Percentiles rank a stretch among this genome's conserved stretches.
phyloP scores from a whole-genome alignment of 2,329 filamentous ascomycete species.

The Claviceps lovelessii region DNA sequence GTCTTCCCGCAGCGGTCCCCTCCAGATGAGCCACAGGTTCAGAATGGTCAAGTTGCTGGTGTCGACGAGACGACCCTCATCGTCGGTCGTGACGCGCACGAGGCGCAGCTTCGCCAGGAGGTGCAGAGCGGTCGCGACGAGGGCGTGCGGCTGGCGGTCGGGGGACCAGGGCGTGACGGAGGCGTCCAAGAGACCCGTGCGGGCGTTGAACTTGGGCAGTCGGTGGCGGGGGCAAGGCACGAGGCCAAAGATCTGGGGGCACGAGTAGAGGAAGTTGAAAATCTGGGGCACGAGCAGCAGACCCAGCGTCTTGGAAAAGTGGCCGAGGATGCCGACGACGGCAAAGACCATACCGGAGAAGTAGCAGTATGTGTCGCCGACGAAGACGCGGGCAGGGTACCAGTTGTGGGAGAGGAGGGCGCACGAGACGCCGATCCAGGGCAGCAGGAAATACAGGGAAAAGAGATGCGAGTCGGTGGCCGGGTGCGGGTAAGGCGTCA shows the following conservation, averaged over 20 bases:
- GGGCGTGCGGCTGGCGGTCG: constrained; percentile 50
- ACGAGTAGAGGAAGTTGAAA: constrained; percentile 92
- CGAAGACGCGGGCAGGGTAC: constrained; percentile 90
- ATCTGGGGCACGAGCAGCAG: constrained; percentile 85
- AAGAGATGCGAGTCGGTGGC: constrained; percentile 93
- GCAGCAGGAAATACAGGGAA: constrained; percentile 84
- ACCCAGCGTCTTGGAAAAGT: constrained; percentile 94
- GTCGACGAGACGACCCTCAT: constrained; percentile 57
- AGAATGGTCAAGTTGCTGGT: constrained; percentile 85
- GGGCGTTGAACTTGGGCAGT: constrained; percentile 73
- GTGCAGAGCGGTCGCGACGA: constrained; percentile 50
- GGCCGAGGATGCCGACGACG: constrained; percentile 87
- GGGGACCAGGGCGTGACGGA: constrained; percentile 63
- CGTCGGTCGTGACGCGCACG: constrained; percentile 51
- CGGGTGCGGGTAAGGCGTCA: constrained; percentile 73
- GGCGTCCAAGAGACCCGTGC: constrained; percentile 72
- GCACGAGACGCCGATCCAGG: constrained; percentile 82
- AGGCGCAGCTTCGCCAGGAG: constrained; percentile 55
- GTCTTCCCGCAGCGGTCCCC: constrained; percentile 81
- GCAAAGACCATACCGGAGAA: constrained; percentile 99
- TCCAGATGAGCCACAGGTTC: constrained; percentile 93
- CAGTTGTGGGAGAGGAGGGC: constrained; percentile 86
- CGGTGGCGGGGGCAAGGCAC: constrained; percentile 88
- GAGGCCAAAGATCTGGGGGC: constrained; percentile 77
- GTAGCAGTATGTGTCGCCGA: constrained; percentile 98